Conservation (phyloP, 495 filamentous ascomycete genomes). For the Penicillium odoratum region DNA sequence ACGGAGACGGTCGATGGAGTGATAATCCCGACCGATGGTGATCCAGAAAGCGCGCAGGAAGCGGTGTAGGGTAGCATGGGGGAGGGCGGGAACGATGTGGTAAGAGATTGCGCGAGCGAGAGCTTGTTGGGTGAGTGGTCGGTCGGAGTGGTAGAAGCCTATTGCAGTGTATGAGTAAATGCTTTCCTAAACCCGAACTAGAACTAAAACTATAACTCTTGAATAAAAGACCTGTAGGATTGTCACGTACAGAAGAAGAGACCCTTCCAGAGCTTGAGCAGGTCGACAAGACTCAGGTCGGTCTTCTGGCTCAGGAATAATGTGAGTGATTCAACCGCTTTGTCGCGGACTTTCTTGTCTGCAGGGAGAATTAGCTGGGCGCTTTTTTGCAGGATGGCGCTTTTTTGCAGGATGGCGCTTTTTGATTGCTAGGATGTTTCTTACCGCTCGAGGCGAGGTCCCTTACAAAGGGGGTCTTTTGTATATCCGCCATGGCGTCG, state of each 20-base stretch:
- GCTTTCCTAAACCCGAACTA: too few species aligned
- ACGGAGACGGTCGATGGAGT: constrained; percentile 76
- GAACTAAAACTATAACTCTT: too few species aligned
- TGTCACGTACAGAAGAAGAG: constrained; percentile 77
- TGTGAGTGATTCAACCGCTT: constrained; percentile 75
- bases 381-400: neutral
- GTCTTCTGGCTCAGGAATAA: constrained; percentile 71
- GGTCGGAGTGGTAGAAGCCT: constrained; percentile 92
- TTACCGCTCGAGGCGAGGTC: constrained; percentile 76
- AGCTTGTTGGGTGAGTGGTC: constrained; percentile 80
- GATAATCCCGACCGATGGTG: constrained; percentile 82
- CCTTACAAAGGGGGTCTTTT: constrained; percentile 70
- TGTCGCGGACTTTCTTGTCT: constrained; percentile 82
- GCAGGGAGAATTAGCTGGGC: neutral
- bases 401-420: neutral
- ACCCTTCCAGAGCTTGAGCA: constrained; percentile 94
- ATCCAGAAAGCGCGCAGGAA: constrained; percentile 83
- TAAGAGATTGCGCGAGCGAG: constrained; percentile 81
- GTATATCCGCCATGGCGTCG: constrained; percentile 49
- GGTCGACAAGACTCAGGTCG: constrained; percentile 69
- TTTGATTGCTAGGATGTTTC: constrained; percentile 4
- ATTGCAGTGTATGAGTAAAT: neutral
- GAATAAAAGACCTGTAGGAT: neutral
- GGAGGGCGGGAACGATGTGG: constrained; percentile 64
- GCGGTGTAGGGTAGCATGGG: constrained; percentile 48